Base-by-base conservation (phyloP, 371 early-diverging fungal genomes). In the Mucor velutinosus region DNA sequence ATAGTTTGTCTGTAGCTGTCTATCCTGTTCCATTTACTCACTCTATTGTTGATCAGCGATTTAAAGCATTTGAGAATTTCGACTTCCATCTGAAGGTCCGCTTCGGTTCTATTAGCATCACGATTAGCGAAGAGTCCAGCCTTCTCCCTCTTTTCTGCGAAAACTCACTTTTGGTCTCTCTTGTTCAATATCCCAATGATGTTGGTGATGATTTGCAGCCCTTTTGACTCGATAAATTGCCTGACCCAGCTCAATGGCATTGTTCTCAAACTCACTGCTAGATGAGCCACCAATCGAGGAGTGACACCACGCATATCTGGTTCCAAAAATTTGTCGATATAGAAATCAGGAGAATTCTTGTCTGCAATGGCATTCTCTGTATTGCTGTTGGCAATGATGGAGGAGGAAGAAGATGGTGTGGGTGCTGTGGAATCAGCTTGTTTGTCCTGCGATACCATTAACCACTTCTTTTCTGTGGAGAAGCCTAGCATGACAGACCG, bases 51-150 rank as follows among this genome's bases (percentile, higher is more conserved):
- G 56, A 93, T 84, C 11, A 94, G 74, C 0, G 91, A 86, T 66
- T 93, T 93, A 58, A 94, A 86, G 72, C 93, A 93, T 69, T 90
- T 91, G 41, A 92, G 80, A 51, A 94, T 91, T 77, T 93, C 94
- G 45, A 87, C 83, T 71, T 94, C 94, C 86, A 91, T 90, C 56
- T 90, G 86, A 7, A 91, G 78, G 70, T 92, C 92, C 33, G 86
- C 81, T 62, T 90, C 90, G 45, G 84, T 82, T 70, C 92, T 89
- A 74, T 7, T 4, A 6, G 30, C 11, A 2, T 37, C 29, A 30
- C 45, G 25, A 4, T 27, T 55, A 29, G 15, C 17, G 5, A 17
- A 37, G 21, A 19, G n/a, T 56, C 45, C 25, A 21, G 15, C 53
- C 45, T 14, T 2, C 47, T 49, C 32, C n/a, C 53, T 17, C 27